A percentile compares a stretch with the other conserved stretches of the same genome.
These are phyloP conservation scores for Chlorella sp. DNA, from an alignment of 139 green algal species.

Conservation along the genomic window DNA sequence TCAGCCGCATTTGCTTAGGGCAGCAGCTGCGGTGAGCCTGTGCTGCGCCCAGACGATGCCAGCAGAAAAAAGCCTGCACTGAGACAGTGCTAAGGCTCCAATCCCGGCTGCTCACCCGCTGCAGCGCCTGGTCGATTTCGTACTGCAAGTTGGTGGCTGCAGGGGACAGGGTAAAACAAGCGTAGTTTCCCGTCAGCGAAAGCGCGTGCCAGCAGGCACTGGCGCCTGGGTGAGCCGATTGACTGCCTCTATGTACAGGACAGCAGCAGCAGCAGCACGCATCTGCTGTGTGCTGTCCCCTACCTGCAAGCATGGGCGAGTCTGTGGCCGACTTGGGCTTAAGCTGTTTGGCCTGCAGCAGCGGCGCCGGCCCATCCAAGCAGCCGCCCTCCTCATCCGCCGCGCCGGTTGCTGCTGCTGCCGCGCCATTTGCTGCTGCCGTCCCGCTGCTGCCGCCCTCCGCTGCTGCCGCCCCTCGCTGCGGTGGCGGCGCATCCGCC, in stretches of 20 bases:
- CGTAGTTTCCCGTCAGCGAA: neutral
- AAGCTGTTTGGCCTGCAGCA: slow-evolving; percentile 25
- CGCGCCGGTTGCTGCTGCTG: neutral
- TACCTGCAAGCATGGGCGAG: slow-evolving; percentile 19
- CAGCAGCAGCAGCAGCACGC: too few relatives aligned
- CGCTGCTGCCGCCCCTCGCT: neutral
- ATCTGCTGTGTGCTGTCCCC: too few relatives aligned
- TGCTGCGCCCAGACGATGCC: too few relatives aligned
- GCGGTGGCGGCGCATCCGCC: neutral
- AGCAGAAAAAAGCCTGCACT: too few relatives aligned
- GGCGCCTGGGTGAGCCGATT: too few relatives aligned
- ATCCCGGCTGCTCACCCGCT: slow-evolving; percentile 60
- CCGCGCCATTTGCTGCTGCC: neutral
- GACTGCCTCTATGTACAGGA: too few relatives aligned
- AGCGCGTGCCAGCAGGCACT: too few relatives aligned
- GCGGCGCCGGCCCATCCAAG: neutral
- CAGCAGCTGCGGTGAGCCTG: too few relatives aligned
- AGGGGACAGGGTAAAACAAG: neutral
- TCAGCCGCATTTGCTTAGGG: too few relatives aligned
- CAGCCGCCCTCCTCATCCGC: neutral
- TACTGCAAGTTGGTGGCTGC: slow-evolving; percentile 86
- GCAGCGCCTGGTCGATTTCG: slow-evolving; percentile 82
- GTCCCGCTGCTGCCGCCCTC: neutral
- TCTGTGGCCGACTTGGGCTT: slow-evolving; percentile 30
- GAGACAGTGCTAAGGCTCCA: too few relatives aligned